A percentile compares a stretch with the other conserved stretches of the same genome.
phyloP scores from a whole-genome alignment of 306 rosid species.

The Fragaria iinumae region DNA sequence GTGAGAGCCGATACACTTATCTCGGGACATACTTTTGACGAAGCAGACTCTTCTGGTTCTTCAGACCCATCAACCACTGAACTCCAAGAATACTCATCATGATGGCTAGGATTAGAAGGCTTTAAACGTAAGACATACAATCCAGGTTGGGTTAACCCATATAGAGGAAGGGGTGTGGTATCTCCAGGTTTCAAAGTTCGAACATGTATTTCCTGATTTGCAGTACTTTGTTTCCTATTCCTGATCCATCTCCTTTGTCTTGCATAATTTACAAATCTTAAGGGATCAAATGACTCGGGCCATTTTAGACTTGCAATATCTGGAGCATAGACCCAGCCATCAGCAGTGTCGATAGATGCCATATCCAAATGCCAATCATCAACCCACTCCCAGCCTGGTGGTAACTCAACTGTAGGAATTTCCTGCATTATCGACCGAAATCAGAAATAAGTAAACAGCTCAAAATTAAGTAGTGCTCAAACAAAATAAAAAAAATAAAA shows the following conservation, averaged over 20 bases:
- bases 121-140: conserved; percentile 63
- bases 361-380: conserved; percentile 91
- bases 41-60: conserved; percentile 41
- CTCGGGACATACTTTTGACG: conserved; percentile 38
- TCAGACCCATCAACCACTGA: conserved; percentile 53
- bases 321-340: conserved; percentile 84
- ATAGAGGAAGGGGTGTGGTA: conserved; percentile 65
- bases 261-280: conserved; percentile 43
- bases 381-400: conserved; percentile 80
- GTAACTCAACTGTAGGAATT: conserved; percentile 50
- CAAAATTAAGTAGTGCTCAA: conserved; percentile 17
- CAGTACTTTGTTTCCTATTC: conserved; percentile 52
- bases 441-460: conserved; percentile 13
- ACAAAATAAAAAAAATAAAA: background rate
- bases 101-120: conserved; percentile 50
- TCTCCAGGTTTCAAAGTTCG: conserved; percentile 90
- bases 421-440: conserved; percentile 38
- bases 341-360: conserved; percentile 47
- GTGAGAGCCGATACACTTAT: conserved; percentile 67
- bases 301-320: conserved; percentile 68
- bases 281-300: conserved; percentile 62
- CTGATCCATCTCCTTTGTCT: conserved; percentile 88
- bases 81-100: conserved; percentile 80
- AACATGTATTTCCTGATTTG: conserved; percentile 49
- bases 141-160: conserved; percentile 63